Evolutionary conservation across 2,329 filamentous ascomycete species (phyloP).

Genomic region (Pseudogymnoascus destructans): DNA sequence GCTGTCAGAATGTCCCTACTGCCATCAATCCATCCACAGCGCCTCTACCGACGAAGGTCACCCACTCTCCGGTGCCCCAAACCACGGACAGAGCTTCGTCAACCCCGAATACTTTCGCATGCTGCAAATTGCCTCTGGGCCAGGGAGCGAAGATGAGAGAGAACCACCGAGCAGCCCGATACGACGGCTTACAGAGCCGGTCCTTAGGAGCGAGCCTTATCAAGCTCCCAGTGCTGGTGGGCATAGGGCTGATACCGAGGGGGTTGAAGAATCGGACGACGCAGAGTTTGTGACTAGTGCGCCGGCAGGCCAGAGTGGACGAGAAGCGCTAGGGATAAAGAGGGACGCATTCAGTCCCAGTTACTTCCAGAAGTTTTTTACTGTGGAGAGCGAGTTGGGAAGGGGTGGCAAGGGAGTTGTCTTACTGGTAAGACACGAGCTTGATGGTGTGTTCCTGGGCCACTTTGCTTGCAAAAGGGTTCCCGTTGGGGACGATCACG

Average conservation of each 20-base stretch:
- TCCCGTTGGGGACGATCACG: constrained; percentile 85
- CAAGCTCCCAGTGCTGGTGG: constrained; percentile 16
- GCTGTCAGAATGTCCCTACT: constrained; percentile 60
- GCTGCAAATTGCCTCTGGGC: constrained; percentile 50
- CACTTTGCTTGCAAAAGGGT: constrained; percentile 95
- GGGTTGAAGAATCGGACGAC: constrained; percentile 13
- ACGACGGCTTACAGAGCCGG: constrained; percentile 31
- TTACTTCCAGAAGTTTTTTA: constrained; percentile 89
- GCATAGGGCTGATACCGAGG: constrained; percentile 18
- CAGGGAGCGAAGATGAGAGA: constrained; percentile 31
- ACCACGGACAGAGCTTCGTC: constrained; percentile 53
- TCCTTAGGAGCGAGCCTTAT: constrained; percentile 17
- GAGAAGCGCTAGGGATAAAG: constrained; percentile 59
- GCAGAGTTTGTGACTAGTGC: constrained; percentile 42
- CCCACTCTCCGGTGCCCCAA: constrained; percentile 32
- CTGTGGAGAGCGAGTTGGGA: constrained; percentile 75
- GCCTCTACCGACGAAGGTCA: constrained; percentile 36
- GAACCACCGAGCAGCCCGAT: constrained; percentile 39
- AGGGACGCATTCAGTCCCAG: constrained; percentile 78
- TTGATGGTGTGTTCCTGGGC: constrained; percentile 73
- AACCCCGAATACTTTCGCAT: constrained; percentile 92
- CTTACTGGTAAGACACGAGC: constrained; percentile 78
- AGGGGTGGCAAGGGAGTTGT: constrained; percentile 91
- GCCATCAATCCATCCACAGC: constrained; percentile 29
- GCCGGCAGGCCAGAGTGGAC: constrained; percentile 28